These are phyloP conservation scores for Pichia deserticola DNA, from an alignment of 805 yeast genomes.

Conservation along the genomic window DNA sequence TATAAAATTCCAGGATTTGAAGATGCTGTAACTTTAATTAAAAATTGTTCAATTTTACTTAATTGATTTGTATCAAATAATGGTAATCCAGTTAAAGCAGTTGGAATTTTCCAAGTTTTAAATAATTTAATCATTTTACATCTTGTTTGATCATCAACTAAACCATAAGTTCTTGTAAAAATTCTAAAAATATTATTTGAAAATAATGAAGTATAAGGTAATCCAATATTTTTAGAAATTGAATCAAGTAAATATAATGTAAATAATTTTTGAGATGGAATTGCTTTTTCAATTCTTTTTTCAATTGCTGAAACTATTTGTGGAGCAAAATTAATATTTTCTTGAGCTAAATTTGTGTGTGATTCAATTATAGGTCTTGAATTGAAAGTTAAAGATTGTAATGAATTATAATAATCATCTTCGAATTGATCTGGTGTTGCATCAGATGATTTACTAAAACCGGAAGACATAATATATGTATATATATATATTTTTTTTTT, in stretches of 20 bases:
- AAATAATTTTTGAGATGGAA: slow-evolving; percentile 78
- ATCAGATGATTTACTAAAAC: background rate
- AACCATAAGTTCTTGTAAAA: slow-evolving; percentile 70
- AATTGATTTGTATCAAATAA: slow-evolving; percentile 68
- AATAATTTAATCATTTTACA: slow-evolving; percentile 68
- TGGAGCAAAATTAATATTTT: slow-evolving; percentile 68
- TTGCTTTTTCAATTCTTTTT: slow-evolving; percentile 63
- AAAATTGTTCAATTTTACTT: slow-evolving; percentile 64
- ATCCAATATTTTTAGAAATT: slow-evolving; percentile 82
- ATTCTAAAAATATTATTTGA: slow-evolving; percentile 61
- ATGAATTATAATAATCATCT: slow-evolving; percentile 62
- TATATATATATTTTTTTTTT: no score
- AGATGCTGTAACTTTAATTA: slow-evolving; percentile 50
- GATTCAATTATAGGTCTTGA: slow-evolving; percentile 85
- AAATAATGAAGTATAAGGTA: slow-evolving; percentile 78
- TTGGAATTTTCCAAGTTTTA: slow-evolving; percentile 79
- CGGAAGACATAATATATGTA: no score
- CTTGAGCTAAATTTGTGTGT: slow-evolving; percentile 80
- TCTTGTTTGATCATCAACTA: slow-evolving; percentile 70
- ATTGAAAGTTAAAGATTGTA: slow-evolving; percentile 75
- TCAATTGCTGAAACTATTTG: slow-evolving; percentile 73
- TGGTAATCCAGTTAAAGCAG: slow-evolving; percentile 52
- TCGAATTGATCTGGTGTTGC: slow-evolving; percentile 23
- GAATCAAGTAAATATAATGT: slow-evolving; percentile 84
- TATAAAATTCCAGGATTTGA: slow-evolving; percentile 5